Evolutionary conservation across 2,329 filamentous ascomycete species (phyloP).

Genomic region (Cordyceps pruinosa): DNA sequence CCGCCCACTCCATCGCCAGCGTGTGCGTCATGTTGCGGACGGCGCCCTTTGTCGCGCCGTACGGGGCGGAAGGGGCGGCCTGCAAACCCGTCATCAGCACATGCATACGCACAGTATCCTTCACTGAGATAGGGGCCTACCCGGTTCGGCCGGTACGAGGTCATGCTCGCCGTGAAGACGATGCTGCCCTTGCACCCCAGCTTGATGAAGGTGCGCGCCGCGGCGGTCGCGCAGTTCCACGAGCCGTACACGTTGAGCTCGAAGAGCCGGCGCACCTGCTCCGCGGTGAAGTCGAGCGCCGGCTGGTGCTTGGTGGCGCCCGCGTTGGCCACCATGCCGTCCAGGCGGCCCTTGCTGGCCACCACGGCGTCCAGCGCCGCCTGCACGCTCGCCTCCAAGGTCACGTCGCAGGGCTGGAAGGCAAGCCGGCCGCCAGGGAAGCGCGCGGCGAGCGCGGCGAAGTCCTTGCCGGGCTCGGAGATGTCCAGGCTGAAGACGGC

Average conservation of each 20-base stretch:
- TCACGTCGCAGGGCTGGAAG: conserved; percentile 41
- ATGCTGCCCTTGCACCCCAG: conserved; percentile 28
- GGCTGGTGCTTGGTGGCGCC: conserved; percentile 45
- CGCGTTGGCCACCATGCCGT: conserved; percentile 44
- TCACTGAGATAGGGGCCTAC: conserved; percentile 7
- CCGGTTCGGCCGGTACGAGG: conserved; percentile 40
- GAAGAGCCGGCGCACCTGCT: conserved; percentile 27
- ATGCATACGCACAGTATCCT: background rate
- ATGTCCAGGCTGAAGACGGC: conserved; percentile 23
- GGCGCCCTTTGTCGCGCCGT: conserved; percentile 39
- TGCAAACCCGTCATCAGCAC: background rate
- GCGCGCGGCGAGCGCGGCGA: conserved; percentile 28
- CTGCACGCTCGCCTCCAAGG: conserved; percentile 32
- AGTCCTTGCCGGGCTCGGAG: conserved; percentile 21
- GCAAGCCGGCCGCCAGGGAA: conserved; percentile 35
- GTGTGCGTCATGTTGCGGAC: conserved; percentile 34
- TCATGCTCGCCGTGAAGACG: conserved; percentile 42
- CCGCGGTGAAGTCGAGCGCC: conserved; percentile 33
- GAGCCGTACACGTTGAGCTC: conserved; percentile 41
- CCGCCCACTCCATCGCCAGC: conserved; percentile 41
- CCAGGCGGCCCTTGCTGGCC: conserved; percentile 30
- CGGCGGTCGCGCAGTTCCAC: conserved; percentile 38
- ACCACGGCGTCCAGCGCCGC: conserved; percentile 35
- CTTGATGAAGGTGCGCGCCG: conserved; percentile 34
- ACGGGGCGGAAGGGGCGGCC: conserved; percentile 44